Conservation (phyloP, 768 basidiomycete species). For the Gloeopeniophorella convolvens region DNA sequence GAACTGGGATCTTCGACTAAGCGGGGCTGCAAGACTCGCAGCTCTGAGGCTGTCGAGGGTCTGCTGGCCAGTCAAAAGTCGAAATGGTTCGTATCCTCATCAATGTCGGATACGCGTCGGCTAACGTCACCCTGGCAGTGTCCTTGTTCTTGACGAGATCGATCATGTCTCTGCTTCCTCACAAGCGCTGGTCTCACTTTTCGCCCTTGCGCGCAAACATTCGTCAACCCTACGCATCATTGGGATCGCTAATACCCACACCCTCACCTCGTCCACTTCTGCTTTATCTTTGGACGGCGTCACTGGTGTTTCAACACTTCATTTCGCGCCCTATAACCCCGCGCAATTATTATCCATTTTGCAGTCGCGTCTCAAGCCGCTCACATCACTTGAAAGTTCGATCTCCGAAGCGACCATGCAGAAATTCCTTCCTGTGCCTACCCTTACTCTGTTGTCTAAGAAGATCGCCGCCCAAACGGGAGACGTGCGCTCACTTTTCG, state of each 20-base stretch:
- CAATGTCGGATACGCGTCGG: constrained; percentile 13
- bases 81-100: constrained; percentile 44
- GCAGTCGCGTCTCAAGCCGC: constrained; percentile 50
- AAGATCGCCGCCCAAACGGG: constrained; percentile 79
- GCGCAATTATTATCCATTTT: constrained; percentile 65
- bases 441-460: constrained; percentile 67
- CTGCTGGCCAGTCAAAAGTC: constrained; percentile 36
- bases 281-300: constrained; percentile 30
- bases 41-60: constrained; percentile 34
- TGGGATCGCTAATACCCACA: constrained; percentile 87
- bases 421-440: constrained; percentile 56
- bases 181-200: constrained; percentile 54
- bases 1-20: constrained; percentile 38
- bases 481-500: constrained; percentile 75
- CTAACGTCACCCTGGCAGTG: constrained; percentile 33
- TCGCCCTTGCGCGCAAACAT: constrained; percentile 55
- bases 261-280: constrained; percentile 52
- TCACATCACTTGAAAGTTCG: constrained; percentile 32
- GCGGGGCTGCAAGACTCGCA: constrained; percentile 38
- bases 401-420: constrained; percentile 25
- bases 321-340: constrained; percentile 77
- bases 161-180: constrained; percentile 69
- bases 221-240: constrained; percentile 56
- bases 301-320: constrained; percentile 50
- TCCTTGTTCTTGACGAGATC: constrained; percentile 81